Evolutionary conservation across 192 early-diverging fungal genomes (phyloP).

Genomic region (Podila minutissima): DNA sequence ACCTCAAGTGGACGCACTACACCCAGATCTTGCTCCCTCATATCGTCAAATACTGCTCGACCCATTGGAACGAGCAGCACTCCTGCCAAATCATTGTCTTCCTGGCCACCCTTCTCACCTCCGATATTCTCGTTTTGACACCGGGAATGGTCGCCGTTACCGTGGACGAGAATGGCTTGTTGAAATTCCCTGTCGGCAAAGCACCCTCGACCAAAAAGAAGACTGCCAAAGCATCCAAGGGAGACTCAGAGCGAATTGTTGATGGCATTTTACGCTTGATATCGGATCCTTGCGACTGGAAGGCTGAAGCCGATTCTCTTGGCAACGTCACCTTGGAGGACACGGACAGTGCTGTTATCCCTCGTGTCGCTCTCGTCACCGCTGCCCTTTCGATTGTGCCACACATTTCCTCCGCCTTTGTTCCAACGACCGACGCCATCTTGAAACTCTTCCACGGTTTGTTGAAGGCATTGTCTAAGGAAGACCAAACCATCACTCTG

Average conservation of each 20-base stretch:
- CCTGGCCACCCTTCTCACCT: constrained; percentile 55
- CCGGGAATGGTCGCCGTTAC: constrained; percentile 57
- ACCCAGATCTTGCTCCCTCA: constrained; percentile 80
- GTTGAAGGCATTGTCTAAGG: constrained; percentile 45
- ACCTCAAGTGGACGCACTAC: constrained; percentile 75
- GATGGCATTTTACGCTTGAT: constrained; percentile 53
- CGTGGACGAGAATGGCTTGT: constrained; percentile 56
- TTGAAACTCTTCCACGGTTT: constrained; percentile 36
- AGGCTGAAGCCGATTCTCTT: constrained; percentile 53
- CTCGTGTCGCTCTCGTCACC: constrained; percentile 51
- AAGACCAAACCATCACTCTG: constrained; percentile 36
- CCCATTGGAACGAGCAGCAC: constrained; percentile 41
- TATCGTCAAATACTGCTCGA: constrained; percentile 63
- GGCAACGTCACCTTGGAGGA: constrained; percentile 41
- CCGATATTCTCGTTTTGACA: constrained; percentile 42
- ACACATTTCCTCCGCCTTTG: constrained; percentile 48
- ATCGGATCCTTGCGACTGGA: constrained; percentile 57
- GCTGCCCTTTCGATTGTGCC: constrained; percentile 58
- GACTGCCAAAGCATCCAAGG: constrained; percentile 15
- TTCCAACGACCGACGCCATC: constrained; percentile 23
- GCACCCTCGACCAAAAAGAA: constrained; percentile 23
- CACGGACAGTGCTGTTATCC: constrained; percentile 15
- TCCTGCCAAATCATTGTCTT: constrained; percentile 57
- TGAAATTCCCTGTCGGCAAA: constrained; percentile 54
- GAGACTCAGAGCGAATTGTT: constrained; percentile 34